Base-by-base conservation (phyloP, 371 early-diverging fungal genomes). In the Dinochytrium kinnereticum region DNA sequence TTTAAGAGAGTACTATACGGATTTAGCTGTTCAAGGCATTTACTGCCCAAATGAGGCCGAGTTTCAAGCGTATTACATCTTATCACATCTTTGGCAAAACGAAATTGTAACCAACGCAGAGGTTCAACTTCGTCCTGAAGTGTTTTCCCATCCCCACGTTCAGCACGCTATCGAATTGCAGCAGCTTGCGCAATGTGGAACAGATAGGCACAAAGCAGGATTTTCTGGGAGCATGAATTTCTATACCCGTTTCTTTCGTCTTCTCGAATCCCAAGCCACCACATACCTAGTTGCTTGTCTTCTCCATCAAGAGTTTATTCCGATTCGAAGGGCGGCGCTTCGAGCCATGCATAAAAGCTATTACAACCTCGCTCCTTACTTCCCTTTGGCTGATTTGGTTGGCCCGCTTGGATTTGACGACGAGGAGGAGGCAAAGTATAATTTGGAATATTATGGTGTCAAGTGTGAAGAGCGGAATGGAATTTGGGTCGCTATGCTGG, bases 1-100 rank as follows among this genome's bases (percentile, higher is more conserved):
- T 78, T 83, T 96, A 66, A 88, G 87, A 44, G 94, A 95, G 81
- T 93, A 91, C 68, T 96, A 96, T 77, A 88, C 89, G 51, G 97
- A 95, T 76, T 78, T 89, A 64, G 80, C 87, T 15, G 80, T 82
- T 24, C 84, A 85, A 21, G 88, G 86, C 7, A 76, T 87, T 1
- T 70, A 70, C 2, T 88, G 88, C 40, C 86, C 88, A 0, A 95
- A 95, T 64, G 96, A 96, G 81, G 86, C 95, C 1, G 96, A 96
- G 79, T 95, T 96, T 75, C 87, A 91, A 33, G 95, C 94, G 0
- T 95, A 95, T 81, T 87, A 92, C 70, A 83, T 96, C 13, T 82
- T 94, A 7, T 82, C 90, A 2, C 92, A 94, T 67, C 73, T 92
- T 49, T 87, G 86, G 69, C 91, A 93, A 72, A 84, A 87, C 28